Evolutionary conservation across 768 basidiomycete genomes (phyloP).

Genomic region (Podaxis sp.): DNA sequence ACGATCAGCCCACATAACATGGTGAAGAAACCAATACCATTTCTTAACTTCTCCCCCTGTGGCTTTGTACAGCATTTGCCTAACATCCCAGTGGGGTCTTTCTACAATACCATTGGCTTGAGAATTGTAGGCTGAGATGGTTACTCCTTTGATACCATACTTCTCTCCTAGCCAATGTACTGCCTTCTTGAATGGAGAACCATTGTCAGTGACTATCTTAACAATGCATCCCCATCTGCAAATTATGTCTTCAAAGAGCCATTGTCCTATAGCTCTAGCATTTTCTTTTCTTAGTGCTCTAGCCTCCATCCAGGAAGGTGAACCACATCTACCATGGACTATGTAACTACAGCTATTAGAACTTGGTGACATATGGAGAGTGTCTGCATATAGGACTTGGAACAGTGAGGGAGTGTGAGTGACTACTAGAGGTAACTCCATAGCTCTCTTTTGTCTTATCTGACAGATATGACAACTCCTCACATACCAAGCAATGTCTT

Average conservation of each 20-base stretch:
- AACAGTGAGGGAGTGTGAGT: conserved; percentile 23
- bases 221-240: conserved; percentile 35
- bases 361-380: conserved; percentile 20
- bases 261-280: conserved; percentile 19
- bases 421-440: conserved; percentile 19
- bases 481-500: conserved; percentile 24
- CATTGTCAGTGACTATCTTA: conserved; percentile 43
- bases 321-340: conserved; percentile 19
- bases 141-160: conserved; percentile 21
- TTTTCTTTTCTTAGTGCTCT: conserved; percentile 20
- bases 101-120: conserved; percentile 22
- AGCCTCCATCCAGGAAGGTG: conserved; percentile 23
- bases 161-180: conserved; percentile 20
- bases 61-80: conserved; percentile 20
- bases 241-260: conserved; percentile 29
- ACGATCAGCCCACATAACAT: conserved; percentile 33
- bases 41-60: conserved; percentile 23
- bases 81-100: conserved; percentile 20
- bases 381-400: conserved; percentile 23
- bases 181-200: conserved; percentile 19
- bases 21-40: conserved; percentile 27
- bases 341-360: conserved; percentile 23
- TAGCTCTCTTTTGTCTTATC: conserved; percentile 15
- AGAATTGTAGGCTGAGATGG: conserved; percentile 23
- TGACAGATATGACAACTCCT: conserved; percentile 25